Conservation (phyloP, 495 filamentous ascomycete genomes). For the Hypomontagnella submonticulosa region DNA sequence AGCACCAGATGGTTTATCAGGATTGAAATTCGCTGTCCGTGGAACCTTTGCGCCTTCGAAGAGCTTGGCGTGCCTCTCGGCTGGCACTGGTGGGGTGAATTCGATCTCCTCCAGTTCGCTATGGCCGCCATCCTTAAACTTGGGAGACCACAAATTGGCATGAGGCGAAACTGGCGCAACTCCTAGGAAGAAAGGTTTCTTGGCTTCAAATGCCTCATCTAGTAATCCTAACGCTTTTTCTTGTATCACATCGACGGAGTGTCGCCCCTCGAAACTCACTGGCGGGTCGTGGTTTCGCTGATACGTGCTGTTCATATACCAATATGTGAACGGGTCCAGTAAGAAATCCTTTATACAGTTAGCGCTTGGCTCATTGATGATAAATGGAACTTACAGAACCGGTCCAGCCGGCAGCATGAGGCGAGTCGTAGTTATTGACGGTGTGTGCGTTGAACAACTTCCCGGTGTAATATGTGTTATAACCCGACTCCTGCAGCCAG, state of each 20-base stretch:
- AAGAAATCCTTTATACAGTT: conserved; percentile 64
- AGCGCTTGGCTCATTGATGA: conserved; percentile 5
- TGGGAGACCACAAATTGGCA: conserved; percentile 58
- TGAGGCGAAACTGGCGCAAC: conserved; percentile 76
- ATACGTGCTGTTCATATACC: conserved; percentile 73
- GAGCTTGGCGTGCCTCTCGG: conserved; percentile 58
- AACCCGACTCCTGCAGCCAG: conserved; percentile 77
- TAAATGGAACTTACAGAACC: conserved; percentile 48
- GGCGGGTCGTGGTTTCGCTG: conserved; percentile 71
- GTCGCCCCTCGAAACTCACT: conserved; percentile 65
- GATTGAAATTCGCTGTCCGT: conserved; percentile 64
- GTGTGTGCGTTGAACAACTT: conserved; percentile 78
- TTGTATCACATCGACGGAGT: conserved; percentile 71
- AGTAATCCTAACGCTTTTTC: conserved; percentile 71
- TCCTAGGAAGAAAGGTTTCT: conserved; percentile 73
- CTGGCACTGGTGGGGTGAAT: conserved; percentile 66
- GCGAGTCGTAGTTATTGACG: conserved; percentile 66
- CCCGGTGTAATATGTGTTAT: conserved; percentile 77
- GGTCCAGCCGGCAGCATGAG: conserved; percentile 67
- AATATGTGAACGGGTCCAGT: conserved; percentile 77
- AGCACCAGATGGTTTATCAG: conserved; percentile 64
- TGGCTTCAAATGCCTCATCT: conserved; percentile 65
- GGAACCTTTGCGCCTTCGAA: conserved; percentile 62
- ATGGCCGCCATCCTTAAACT: conserved; percentile 48
- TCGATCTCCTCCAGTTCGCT: conserved; percentile 38